These are phyloP conservation scores for Fusarium sp. DNA, from an alignment of 2,329 filamentous ascomycete species.

Conservation along the genomic window DNA sequence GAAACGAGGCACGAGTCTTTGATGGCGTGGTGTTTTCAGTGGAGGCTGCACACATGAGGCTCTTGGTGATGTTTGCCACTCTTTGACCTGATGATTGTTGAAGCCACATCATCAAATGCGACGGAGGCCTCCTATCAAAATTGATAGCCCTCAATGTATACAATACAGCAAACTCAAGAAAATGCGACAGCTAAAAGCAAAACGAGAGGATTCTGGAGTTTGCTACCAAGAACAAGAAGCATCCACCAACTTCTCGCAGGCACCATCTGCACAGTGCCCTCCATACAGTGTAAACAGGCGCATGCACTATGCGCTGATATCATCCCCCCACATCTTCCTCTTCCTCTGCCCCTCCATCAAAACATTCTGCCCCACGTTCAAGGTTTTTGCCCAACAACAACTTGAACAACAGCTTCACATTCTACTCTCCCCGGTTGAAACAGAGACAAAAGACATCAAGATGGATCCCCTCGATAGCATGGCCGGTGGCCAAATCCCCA, in stretches of 20 bases:
- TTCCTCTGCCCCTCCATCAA: slow-evolving; percentile 46
- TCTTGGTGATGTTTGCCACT: background rate
- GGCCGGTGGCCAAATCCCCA: slow-evolving; percentile 56
- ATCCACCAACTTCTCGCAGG: slow-evolving; percentile 33
- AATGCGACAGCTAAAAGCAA: background rate
- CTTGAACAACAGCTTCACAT: slow-evolving; percentile 14
- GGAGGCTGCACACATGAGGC: background rate
- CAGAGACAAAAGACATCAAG: slow-evolving; percentile 5
- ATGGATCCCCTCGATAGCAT: slow-evolving; percentile 57
- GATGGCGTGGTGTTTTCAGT: background rate
- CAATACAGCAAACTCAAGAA: background rate
- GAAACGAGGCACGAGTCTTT: background rate
- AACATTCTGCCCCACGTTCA: slow-evolving; percentile 46
- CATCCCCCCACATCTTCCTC: slow-evolving; percentile 38
- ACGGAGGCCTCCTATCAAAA: background rate
- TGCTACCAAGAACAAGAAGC: slow-evolving; percentile 4
- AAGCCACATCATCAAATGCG: background rate
- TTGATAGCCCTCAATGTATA: background rate
- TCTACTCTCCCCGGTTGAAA: background rate
- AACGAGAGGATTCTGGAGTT: background rate
- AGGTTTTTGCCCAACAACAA: slow-evolving; percentile 43
- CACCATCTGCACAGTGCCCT: slow-evolving; percentile 21
- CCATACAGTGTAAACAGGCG: slow-evolving; percentile 26
- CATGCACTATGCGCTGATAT: slow-evolving; percentile 47
- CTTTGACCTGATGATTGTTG: background rate